A percentile compares a stretch with the other conserved stretches of the same genome.
These are phyloP conservation scores for Firmiana major DNA, from an alignment of 345 rosid species.

Conservation along the genomic window DNA sequence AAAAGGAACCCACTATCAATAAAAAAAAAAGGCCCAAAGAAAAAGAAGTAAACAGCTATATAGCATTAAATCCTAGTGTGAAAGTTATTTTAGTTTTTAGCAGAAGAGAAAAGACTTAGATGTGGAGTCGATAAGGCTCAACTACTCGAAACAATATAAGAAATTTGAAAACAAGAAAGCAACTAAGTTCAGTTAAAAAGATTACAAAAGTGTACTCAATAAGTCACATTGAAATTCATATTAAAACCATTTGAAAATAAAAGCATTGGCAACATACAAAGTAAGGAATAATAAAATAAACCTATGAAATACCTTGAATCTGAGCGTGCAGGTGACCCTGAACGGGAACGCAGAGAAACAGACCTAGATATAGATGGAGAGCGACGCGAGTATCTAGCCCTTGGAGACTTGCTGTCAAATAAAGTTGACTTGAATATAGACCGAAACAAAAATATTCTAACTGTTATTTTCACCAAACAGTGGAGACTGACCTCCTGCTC, in stretches of 20 bases:
- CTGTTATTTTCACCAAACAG: not conserved
- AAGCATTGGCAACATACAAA: not conserved
- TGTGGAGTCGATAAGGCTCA: not conserved
- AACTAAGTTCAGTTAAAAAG: not conserved
- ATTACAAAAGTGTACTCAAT: not conserved
- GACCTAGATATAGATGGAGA: not conserved
- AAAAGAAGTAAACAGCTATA: not conserved
- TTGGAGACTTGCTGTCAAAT: conserved; percentile 1
- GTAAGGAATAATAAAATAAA: not conserved
- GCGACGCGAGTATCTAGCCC: not conserved
- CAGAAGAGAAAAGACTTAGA: not conserved
- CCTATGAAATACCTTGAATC: not conserved
- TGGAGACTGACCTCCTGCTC: conserved; percentile 51
- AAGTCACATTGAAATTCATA: not conserved
- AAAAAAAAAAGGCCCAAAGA: not conserved
- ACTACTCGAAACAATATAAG: not conserved
- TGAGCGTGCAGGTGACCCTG: not conserved
- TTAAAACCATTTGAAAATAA: not conserved
- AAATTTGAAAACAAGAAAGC: not conserved
- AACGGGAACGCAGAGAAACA: not conserved
- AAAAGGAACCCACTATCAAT: not conserved
- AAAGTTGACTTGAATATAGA: not conserved
- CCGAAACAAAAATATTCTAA: not conserved
- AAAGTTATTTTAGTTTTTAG: not conserved
- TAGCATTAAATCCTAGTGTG: not conserved